Evolutionary conservation across 1,284 basidiomycete genomes (phyloP).

Genomic region (Calocybe gambosa): DNA sequence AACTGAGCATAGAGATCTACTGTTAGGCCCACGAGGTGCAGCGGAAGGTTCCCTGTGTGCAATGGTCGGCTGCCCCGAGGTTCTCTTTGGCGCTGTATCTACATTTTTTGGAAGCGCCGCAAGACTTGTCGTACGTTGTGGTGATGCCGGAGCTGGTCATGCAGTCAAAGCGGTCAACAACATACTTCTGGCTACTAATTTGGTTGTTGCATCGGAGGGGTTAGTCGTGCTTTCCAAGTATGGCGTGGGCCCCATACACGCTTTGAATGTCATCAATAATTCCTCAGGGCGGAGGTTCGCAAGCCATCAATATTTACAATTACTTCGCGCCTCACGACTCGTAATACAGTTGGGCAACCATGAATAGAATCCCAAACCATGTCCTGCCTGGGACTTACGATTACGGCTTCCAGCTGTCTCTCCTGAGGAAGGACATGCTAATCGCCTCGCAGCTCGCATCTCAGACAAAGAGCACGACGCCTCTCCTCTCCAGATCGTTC

Average conservation of each 20-base stretch:
- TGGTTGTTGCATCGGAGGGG: constrained; percentile 8
- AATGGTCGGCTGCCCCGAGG: constrained; percentile 10
- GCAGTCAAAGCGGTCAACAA: constrained; percentile 13
- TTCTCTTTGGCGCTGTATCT: background rate
- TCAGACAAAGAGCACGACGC: constrained; percentile 6
- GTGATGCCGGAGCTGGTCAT: constrained; percentile 10
- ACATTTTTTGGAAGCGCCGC: background rate
- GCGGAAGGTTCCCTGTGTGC: constrained; percentile 7
- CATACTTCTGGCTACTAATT: constrained; percentile 10
- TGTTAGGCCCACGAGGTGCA: constrained; percentile 9
- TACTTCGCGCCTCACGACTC: background rate
- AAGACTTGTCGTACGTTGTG: constrained; percentile 6
- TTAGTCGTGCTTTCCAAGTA: constrained; percentile 9
- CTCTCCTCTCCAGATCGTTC: constrained; percentile 9
- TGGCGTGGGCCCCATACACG: constrained; percentile 2
- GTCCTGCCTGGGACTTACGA: constrained; percentile 11
- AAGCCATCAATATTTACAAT: background rate
- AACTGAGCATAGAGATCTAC: background rate
- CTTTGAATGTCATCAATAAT: constrained; percentile 8
- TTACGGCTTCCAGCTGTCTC: constrained; percentile 10
- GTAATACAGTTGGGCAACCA: constrained; percentile 7
- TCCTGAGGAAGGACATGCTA: constrained; percentile 12
- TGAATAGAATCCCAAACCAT: constrained; percentile 5
- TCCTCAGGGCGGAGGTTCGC: constrained; percentile 12
- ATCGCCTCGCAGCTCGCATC: constrained; percentile 11